These are phyloP conservation scores for Nematodospora valgi DNA, from an alignment of 805 yeast genomes.

Conservation along the genomic window DNA sequence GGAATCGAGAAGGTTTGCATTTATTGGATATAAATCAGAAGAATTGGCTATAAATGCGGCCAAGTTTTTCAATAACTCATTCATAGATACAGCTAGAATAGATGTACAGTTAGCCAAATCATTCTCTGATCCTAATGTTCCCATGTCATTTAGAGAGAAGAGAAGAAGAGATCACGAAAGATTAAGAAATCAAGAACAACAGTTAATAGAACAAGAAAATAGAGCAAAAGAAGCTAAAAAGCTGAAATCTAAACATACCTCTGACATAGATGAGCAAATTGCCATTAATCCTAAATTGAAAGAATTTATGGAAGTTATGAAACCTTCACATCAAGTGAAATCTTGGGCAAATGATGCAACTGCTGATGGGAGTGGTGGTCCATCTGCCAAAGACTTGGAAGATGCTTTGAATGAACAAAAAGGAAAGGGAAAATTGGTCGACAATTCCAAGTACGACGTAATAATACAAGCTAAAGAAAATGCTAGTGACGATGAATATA, in stretches of 20 bases:
- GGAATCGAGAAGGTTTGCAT: conserved; percentile 88
- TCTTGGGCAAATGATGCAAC: conserved; percentile 72
- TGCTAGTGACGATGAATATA: conserved; percentile 53
- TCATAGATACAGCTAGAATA: conserved; percentile 76
- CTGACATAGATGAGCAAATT: conserved; percentile 57
- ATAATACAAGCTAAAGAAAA: conserved; percentile 36
- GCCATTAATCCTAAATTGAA: conserved; percentile 61
- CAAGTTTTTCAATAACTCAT: conserved; percentile 69
- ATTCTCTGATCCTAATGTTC: conserved; percentile 79
- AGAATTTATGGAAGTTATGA: conserved; percentile 82
- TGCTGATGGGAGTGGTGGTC: conserved; percentile 45
- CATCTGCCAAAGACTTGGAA: conserved; percentile 42
- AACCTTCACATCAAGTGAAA: conserved; percentile 64
- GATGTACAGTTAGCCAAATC: conserved; percentile 82
- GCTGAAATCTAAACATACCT: conserved; percentile 31
- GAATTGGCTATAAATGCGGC: conserved; percentile 79
- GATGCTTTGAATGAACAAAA: conserved; percentile 33
- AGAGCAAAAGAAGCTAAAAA: conserved; percentile 35
- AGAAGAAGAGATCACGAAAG: conserved; percentile 44
- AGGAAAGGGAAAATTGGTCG: conserved; percentile 8
- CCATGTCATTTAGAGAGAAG: conserved; percentile 50
- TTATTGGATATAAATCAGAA: conserved; percentile 75
- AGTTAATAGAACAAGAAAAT: conserved; percentile 35
- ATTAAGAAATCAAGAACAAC: conserved; percentile 39
- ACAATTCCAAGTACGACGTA: conserved; percentile 26